Base-by-base conservation (phyloP, 192 early-diverging fungal genomes). In the Coemansia nantahalensis region DNA sequence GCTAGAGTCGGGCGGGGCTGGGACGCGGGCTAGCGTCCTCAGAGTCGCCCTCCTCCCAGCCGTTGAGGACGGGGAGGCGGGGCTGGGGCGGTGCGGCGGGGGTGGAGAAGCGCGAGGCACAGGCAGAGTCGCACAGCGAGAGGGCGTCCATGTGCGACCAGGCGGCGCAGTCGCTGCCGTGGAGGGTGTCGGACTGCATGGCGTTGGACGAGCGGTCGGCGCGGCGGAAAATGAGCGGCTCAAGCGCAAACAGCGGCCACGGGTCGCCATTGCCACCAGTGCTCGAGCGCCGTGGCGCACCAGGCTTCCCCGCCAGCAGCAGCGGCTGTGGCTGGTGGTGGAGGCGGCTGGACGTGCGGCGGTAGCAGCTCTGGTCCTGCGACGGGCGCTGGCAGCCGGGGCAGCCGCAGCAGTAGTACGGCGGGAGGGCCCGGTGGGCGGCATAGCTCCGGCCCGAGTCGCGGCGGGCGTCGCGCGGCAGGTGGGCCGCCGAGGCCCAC, bases 91-190 rank as follows among this genome's bases (percentile, higher is more conserved):
- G 44, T 1, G 54, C 30, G 2, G 15, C 43, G 13, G 56, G 4
- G 19, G 46, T 35, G 0, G 62, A 72, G 17, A 51, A 48, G 30
- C 58, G 61, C 24, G 57, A 65, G 16, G 56, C 52, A 48, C 57
- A 54, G 32, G 33, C 48, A 13, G 35, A 54, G n/a, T 57, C 66
- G 16, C 46, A 56, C 4, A 51, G 35, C 1, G 66, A 69, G 7
- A 58, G 48, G n/a, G 43, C 59, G 17, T 69, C 66, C 45, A 51
- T 49, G 12, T 69, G 66, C n/a, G 66, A 69, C 66, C 66, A 69
- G 1, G 66, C 66, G 49, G 56, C 41, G 40, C 48, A 57, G 21
- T 69, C 66, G 36, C 54, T 58, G 5, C 66, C 66, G 22, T 69
- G 26, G 12, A 69, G 53, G 0, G 66, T 69, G 21, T 62, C 66